phyloP scores from a whole-genome alignment of 2,329 filamentous ascomycete genomes.

The Venturia oleaginea region DNA sequence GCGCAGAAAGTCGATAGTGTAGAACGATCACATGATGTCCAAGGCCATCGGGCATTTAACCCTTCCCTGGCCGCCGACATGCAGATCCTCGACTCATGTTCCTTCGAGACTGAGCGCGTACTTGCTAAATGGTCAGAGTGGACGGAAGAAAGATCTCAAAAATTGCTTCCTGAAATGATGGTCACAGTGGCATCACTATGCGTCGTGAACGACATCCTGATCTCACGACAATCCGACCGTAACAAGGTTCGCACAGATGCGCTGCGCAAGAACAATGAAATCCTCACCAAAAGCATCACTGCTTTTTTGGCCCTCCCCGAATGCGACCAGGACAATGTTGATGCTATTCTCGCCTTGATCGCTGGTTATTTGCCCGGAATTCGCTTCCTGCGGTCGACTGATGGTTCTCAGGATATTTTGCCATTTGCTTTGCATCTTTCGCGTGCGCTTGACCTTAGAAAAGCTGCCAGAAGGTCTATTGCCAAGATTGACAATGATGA shows the following conservation, averaged over 20 bases:
- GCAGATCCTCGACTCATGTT: constrained; percentile 37
- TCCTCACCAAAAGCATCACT: constrained; percentile 24
- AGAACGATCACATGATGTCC: neutral
- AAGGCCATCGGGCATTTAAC: neutral
- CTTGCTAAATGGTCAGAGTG: constrained; percentile 36
- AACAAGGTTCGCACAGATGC: constrained; percentile 22
- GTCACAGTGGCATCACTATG: constrained; percentile 42
- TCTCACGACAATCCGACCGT: constrained; percentile 17
- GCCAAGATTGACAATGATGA: constrained; percentile 30
- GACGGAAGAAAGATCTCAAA: constrained; percentile 32
- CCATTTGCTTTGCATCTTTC: constrained; percentile 27
- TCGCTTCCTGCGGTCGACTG: constrained; percentile 13
- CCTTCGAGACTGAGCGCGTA: constrained; percentile 37
- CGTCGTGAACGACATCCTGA: constrained; percentile 27
- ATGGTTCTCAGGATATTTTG: constrained; percentile 19
- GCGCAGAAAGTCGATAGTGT: neutral
- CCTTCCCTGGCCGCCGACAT: constrained; percentile 9
- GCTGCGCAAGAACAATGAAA: constrained; percentile 20
- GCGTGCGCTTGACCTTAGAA: constrained; percentile 20
- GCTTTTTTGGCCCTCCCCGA: constrained; percentile 28
- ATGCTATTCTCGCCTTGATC: constrained; percentile 32
- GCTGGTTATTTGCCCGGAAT: constrained; percentile 26
- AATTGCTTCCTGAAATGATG: constrained; percentile 41
- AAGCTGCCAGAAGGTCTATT: neutral
- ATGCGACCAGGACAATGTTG: constrained; percentile 35